Evolutionary conservation across 441 rosid species (phyloP), one percentile per base, ranked within the genome.

Genomic region (Melianthus villosus): DNA sequence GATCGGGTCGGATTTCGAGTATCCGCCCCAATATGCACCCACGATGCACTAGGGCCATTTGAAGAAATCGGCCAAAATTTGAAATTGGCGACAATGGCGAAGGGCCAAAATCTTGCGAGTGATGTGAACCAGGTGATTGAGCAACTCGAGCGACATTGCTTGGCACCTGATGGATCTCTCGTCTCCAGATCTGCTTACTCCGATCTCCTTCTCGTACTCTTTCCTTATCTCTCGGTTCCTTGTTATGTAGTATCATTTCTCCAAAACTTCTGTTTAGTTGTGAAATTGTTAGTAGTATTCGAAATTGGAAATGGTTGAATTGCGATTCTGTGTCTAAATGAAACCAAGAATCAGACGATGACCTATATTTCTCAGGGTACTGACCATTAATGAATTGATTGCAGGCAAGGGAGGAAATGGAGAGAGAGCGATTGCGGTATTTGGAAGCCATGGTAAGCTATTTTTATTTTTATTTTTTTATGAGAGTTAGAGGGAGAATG

Each of bases 381-480:
- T n/a, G n/a, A n/a, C n/a, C n/a, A n/a, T n/a, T n/a, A n/a, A n/a
- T n/a, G n/a, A n/a, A n/a, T n/a, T n/a, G n/a, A n/a, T 58, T 50
- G 44, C 67, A 83, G 93, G 97, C 95, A 4, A 73, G 93, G 59
- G 97, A 87, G 56, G 97, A 83, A 57, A 87, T 80, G 95, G 72
- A 72, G 16, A 70, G 79, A 37, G 95, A 83, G 72, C 72, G 93
- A 57, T 36, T 87, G 38, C 94, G 93, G 16, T 80, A 83, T 51
- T 67, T 87, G 42, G 97, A 87, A 72, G 79, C 93, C 41, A 76
- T 83, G 95, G 97, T 83, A 56, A 52, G 45, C 17, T 26, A 36
- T 22, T 40, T 35, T 5, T 36, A 4, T 12, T 4, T 0, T 2
- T 16, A 9, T 16, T 5, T 46, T 35, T 13, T 7, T 22, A 37